Conservation (phyloP, 768 basidiomycete species). For the Phlebiopsis flavidoalba region DNA sequence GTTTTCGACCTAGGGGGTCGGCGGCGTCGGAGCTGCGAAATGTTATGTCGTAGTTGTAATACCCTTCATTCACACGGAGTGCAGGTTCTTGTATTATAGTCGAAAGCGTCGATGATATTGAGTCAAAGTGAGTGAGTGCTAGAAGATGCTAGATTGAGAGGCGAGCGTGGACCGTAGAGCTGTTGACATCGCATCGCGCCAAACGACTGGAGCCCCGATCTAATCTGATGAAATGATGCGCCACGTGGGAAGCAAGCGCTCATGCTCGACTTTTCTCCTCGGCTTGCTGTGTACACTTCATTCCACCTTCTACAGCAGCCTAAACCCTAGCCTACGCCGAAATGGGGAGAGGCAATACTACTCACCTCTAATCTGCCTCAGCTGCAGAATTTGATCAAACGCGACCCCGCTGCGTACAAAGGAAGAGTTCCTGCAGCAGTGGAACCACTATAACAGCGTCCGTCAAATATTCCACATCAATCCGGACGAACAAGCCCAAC, state of each 20-base stretch:
- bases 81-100: too few species aligned
- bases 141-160: too few species aligned
- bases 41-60: too few species aligned
- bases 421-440: slow-evolving; percentile 96
- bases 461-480: slow-evolving; percentile 79
- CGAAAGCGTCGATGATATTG: too few species aligned
- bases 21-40: too few species aligned
- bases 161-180: too few species aligned
- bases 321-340: background rate
- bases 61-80: too few species aligned
- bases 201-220: background rate
- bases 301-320: too few species aligned
- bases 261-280: background rate
- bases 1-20: too few species aligned
- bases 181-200: too few species aligned
- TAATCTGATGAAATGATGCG: background rate
- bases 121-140: too few species aligned
- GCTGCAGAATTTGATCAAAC: slow-evolving; percentile 94
- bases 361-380: slow-evolving; percentile 90
- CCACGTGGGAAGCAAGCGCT: background rate
- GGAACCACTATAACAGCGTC: slow-evolving; percentile 89
- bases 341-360: slow-evolving; percentile 66
- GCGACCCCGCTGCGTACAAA: slow-evolving; percentile 85
- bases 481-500: slow-evolving; percentile 79
- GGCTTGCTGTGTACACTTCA: too few species aligned